Conservation (phyloP, 2,329 filamentous ascomycete species). For the Exserohilum turcica region DNA sequence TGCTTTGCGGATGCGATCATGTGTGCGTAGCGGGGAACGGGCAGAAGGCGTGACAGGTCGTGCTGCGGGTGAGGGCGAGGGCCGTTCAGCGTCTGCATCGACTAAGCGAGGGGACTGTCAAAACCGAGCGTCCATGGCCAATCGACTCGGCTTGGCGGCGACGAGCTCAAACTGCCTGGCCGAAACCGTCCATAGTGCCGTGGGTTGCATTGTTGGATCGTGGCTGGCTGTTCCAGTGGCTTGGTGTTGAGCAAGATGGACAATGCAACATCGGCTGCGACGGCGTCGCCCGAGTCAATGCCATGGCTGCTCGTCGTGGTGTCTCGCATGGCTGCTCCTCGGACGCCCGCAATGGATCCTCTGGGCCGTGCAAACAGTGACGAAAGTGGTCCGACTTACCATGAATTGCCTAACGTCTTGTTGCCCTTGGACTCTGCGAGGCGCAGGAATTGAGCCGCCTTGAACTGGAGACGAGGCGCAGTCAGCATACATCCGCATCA, state of each 20-base stretch:
- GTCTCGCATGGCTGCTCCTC: constrained; percentile 16
- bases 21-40: constrained; percentile 24
- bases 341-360: constrained; percentile 26
- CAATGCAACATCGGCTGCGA: constrained; percentile 18
- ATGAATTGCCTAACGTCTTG: constrained; percentile 91
- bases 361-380: constrained; percentile 14
- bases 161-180: constrained; percentile 38
- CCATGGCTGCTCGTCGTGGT: constrained; percentile 13
- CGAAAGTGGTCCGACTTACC: constrained; percentile 61
- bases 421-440: constrained; percentile 86
- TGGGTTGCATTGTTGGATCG: constrained; percentile 26
- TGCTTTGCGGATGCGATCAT: constrained; percentile 24
- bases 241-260: constrained; percentile 33
- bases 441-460: constrained; percentile 87
- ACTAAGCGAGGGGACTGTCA: constrained; percentile 38
- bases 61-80: constrained; percentile 40
- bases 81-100: constrained; percentile 35
- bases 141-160: constrained; percentile 40
- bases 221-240: constrained; percentile 20
- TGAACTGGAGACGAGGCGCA: constrained; percentile 64
- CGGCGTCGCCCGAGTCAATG: constrained; percentile 22
- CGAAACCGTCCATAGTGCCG: constrained; percentile 23
- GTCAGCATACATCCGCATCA: constrained; percentile 32
- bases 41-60: constrained; percentile 39
- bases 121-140: constrained; percentile 30